Evolutionary conservation across 2,329 filamentous ascomycete species (phyloP), one percentile per base, ranked within the genome.

Genomic region (Epichloe brachyelytri): DNA sequence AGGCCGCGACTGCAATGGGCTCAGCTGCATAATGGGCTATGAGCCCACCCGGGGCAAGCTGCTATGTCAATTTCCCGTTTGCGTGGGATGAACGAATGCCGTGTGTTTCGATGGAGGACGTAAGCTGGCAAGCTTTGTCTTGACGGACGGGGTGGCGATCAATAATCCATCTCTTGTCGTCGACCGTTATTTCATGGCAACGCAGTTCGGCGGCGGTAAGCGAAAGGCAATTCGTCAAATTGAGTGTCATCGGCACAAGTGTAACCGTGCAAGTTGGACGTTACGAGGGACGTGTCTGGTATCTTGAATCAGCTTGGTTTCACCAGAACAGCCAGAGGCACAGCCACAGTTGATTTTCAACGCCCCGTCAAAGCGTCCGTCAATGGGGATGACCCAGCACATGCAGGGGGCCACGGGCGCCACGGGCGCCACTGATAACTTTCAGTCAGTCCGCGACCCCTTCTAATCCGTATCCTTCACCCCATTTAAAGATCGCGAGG

Each of bases 1-100:
- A 61, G 88, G 78, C 63, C 85, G 83, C 69, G 82, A 84, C 71
- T 86, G 86, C 58, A 86, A 71, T 60, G 78, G 80, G 64, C 77
- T 82, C 65, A 83, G 75, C 67, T 82, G 71, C 77, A 79, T 79
- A 56, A 60, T 66, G 62, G 62, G 59, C 58, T 50, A 47, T 37
- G 22, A 46, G 36, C 43, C n/a, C n/a, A 11, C n/a, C 43, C 5
- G 43, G 17, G 17, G 26, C 22, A 15, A 44, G 14, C 41, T 44
- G 11, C 5, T n/a, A n/a, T 33, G 22, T 10, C 43, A 26, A 30
- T 15, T 15, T 3, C 14, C 22, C 26, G 26, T n/a, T n/a, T 30
- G 43, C 43, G 43, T 3, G 20, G 17, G 43, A 17, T 17, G 34
- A 36, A 34, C 30, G 43, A 45, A 34, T 36, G 43, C 19, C 30